Evolutionary conservation across 176 grass and related monocot species (phyloP).

Genomic region (Thinopyrum elongatum): DNA sequence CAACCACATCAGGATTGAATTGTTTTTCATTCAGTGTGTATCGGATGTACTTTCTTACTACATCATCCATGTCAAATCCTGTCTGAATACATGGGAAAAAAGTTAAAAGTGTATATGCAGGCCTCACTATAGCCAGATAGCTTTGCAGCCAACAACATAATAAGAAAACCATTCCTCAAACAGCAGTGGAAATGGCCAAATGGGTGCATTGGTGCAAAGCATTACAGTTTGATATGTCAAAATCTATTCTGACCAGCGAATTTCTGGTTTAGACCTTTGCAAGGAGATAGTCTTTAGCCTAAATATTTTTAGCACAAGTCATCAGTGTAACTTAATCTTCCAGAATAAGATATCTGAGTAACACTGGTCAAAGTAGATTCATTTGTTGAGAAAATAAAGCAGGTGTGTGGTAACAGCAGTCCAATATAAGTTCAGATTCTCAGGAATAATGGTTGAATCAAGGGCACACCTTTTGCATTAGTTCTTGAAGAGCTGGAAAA

Average conservation of each 20-base stretch:
- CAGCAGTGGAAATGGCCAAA: background rate
- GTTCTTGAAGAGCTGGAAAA: constrained; percentile 56
- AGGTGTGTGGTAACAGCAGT: background rate
- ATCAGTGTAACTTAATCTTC: background rate
- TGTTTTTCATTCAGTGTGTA: constrained; percentile 93
- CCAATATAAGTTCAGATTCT: constrained; percentile 1
- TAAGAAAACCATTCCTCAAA: background rate
- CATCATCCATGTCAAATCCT: constrained; percentile 88
- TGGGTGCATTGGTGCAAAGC: background rate
- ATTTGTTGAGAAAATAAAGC: constrained; percentile 13
- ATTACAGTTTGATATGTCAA: constrained; percentile 7
- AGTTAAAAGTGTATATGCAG: background rate
- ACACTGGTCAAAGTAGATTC: background rate
- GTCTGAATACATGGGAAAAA: constrained; percentile 53
- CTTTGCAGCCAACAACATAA: background rate
- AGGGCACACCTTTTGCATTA: constrained; percentile 68
- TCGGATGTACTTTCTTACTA: constrained; percentile 91
- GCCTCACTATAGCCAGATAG: background rate
- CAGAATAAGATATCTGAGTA: constrained; percentile 12
- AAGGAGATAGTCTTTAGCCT: background rate
- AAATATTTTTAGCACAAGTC: background rate
- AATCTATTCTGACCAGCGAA: constrained; percentile 5
- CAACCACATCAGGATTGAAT: constrained; percentile 67
- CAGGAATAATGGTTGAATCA: constrained; percentile 7
- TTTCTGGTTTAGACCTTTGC: background rate